phyloP scores from a whole-genome alignment of 331 rosid species.

The Malus hybrid region DNA sequence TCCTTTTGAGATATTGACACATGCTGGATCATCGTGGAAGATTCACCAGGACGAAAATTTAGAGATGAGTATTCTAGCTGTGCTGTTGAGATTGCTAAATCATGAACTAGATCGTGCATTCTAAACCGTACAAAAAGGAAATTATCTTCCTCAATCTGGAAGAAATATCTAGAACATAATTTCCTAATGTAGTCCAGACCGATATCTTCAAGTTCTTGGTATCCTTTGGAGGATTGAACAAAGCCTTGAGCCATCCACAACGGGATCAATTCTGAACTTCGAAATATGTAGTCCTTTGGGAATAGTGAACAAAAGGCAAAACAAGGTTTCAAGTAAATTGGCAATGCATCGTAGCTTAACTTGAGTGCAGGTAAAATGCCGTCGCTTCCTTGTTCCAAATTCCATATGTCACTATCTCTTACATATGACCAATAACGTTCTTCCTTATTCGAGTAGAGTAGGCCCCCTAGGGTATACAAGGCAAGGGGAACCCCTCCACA shows the following conservation, averaged over 20 bases:
- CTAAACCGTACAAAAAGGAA: neutral
- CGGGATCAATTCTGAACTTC: neutral
- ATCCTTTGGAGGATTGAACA: neutral
- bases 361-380: neutral
- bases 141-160: neutral
- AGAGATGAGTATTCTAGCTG: neutral
- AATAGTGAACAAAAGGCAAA: conserved; percentile 20
- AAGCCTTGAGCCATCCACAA: conserved; percentile 30
- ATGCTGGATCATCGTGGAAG: neutral
- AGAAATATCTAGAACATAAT: conserved; percentile 3
- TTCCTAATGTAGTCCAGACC: neutral
- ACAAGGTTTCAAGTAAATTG: conserved; percentile 18
- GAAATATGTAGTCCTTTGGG: conserved; percentile 11
- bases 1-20: neutral
- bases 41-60: neutral
- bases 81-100: neutral
- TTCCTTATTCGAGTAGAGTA: neutral
- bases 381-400: neutral
- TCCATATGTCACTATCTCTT: neutral
- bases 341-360: conserved; percentile 15
- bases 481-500: conserved; percentile 8
- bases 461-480: neutral
- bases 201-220: neutral
- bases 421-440: neutral
- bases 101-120: neutral